Base-by-base conservation (phyloP, 1,284 basidiomycete species). In the Rhizopogon parksii region DNA sequence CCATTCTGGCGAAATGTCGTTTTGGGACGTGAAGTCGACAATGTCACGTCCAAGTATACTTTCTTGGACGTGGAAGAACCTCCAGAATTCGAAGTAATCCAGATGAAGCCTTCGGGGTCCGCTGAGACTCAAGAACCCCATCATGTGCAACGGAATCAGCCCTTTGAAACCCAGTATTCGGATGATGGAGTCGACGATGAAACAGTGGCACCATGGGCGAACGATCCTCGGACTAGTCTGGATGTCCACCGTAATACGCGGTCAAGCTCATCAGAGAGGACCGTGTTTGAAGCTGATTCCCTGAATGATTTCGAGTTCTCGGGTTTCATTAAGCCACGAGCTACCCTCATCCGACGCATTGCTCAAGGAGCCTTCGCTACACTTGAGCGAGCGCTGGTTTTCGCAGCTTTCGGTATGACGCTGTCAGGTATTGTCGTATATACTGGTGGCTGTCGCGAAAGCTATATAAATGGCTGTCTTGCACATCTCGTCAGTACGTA, bases 401-500 rank as follows among this genome's bases (percentile, higher is more conserved):
- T 89, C 46, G 80, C 84, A 27, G 90, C 79, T 4, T 83, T 88
- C 53, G 77, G 72, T 34, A 78, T 85, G 59, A 56, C 83, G 14
- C 60, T 90, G 32, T 77, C 80, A 0, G 92, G 91, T 1, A 72
- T 90, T 21, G 80, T 87, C 8, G 73, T 85, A 6, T 95, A 94
- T 66, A 87, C 88, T 53, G 86, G 91, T 36, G 85, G 86, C 36
- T 94, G 92, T 68, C 79, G 91, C 49, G 75, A 76, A 49, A 81
- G 77, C 56, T 88, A 84, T 61, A 60, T 85, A 54, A 94, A 93
- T 60, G 83, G 81, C 0, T 97, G 94, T 59, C 75, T 94, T 15
- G 95, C 95, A 0, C 95, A 98, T 71, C 71, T 94, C 40, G 95
- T 98, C 74, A 98, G 91, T 86, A 71, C 58, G 80, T 75, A 17